Evolutionary conservation across 2,329 filamentous ascomycete genomes (phyloP), one percentile per base, ranked within the genome.

Genomic region (Camillea tinctor): DNA sequence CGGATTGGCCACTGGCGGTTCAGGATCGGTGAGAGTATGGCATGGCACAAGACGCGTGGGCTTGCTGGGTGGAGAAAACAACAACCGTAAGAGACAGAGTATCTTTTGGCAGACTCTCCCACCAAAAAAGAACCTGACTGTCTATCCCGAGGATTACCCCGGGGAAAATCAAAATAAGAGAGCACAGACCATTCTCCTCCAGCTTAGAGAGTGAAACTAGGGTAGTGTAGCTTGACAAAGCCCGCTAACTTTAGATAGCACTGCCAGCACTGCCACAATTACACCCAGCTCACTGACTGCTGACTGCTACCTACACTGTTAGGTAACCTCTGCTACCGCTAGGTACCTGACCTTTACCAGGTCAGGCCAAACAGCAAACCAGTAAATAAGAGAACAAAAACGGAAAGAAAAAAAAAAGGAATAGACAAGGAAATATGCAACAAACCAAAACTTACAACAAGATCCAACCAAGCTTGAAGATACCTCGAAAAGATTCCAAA

Each of bases 391-490:
- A 50, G 24, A 53, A 52, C 55, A 21, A 58, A 26, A 49, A 20
- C 23, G 54, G 50, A 58, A 44, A 56, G 50, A 60, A 3, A 21
- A 40, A 53, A 44, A 53, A 52, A 53, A 21, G 55, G 21, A 36
- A 23, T 26, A 51, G 26, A 64, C 56, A 59, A 61, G 60, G 61
- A 60, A 50, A 60, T 56, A 64, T 62, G 59, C 64, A 65, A 57
- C 61, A 60, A 60, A 65, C 55, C 58, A 59, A 61, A 61, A 52
- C 58, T 58, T 57, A 60, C 55, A 58, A 44, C 3, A 44, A 30
- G 13, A 30, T 30, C 36, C 36, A 44, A 44, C 36, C 17, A 44
- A 15, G 36, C 11, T 11, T 7, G 13, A 44, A 44, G 6, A 44
- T 15, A 44, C 36, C 36, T n/a, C 4, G 2, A 15, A n/a, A 44